Evolutionary conservation across 2,329 filamentous ascomycete species (phyloP), one percentile per base, ranked within the genome.

Genomic region (Epichloe festucae): DNA sequence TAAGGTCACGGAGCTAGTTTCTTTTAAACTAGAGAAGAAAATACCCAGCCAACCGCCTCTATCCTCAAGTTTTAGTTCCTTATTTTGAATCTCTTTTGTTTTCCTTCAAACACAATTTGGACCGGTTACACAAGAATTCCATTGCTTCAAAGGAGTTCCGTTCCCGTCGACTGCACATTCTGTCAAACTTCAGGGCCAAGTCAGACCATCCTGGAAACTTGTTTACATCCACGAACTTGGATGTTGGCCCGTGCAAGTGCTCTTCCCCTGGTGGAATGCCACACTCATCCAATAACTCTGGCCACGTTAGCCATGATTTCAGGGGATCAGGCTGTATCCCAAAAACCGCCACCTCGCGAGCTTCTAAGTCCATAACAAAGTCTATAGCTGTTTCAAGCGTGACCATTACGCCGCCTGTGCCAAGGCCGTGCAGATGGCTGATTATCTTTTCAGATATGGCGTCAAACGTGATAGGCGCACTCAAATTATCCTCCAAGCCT

Each of bases 391-490:
- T 52, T 21, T 55, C 47, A 12, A 55, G 49, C 12, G 53, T 52
- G 4, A 45, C 50, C 15, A 43, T 35, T 12, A 55, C 23, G 5
- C 8, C 27, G n/a, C 35, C 27, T 31, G 15, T 3, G n/a, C 35
- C 35, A 4, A 42, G 15, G 1, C 38, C 38, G 14, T 41, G 14
- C 12, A 41, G 27, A 40, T 34, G 7, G 3, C 14, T 23, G 3
- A 47, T 42, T 4, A 50, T 17, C 3, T 34, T 42, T 11, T 46
- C 42, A n/a, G 17, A 11, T 14, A 53, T 45, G 2, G 14, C 15
- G 12, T 56, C 49, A 23, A 57, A 57, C 10, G 52, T 50, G 46
- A 56, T 55, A 3, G 54, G 54, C 8, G 53, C 49, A 15, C 51
- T 55, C 0, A 56, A 50, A 3, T 50, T 49, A 19, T 53, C 49